A percentile compares a stretch with the other conserved stretches of the same genome.
Conservation (phyloP, 176 grass and related monocot species). For the Eragrostis curvula region DNA sequence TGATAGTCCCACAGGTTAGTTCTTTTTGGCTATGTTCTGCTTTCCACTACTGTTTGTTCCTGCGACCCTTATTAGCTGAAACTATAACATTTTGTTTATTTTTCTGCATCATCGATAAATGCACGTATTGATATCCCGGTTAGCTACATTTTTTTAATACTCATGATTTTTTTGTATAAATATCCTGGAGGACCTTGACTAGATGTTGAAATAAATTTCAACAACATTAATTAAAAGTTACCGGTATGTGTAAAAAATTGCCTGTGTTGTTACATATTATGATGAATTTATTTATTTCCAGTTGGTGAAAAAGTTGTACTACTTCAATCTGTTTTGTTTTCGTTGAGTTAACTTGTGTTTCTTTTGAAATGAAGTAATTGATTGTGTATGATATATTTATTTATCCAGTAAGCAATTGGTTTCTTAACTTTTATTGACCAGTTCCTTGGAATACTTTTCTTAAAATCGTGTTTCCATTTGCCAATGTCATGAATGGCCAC, state of each 20-base stretch:
- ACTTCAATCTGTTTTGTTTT: not conserved
- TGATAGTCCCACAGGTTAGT: slow-evolving; percentile 64
- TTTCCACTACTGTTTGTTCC: not conserved
- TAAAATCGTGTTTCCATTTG: slow-evolving; percentile 29
- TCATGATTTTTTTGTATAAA: not conserved
- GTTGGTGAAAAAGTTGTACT: not conserved
- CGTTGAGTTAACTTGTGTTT: not conserved
- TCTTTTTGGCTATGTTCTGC: not conserved
- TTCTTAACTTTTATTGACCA: not conserved
- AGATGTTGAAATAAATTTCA: slow-evolving; percentile 2
- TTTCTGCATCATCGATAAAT: not conserved
- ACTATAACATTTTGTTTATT: not conserved
- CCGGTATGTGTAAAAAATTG: not conserved
- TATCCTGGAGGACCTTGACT: not conserved
- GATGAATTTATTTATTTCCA: not conserved
- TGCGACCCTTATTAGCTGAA: not conserved
- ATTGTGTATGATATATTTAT: not conserved
- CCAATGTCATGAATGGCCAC: slow-evolving; percentile 21
- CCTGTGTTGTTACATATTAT: not conserved
- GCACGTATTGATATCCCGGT: no score
- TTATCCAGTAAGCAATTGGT: not conserved
- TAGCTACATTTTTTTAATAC: no score
- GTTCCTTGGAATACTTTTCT: not conserved
- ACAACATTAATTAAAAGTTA: not conserved
- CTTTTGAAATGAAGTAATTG: not conserved